phyloP scores from a whole-genome alignment of 768 basidiomycete species.

The Tephrocybe sp. region DNA sequence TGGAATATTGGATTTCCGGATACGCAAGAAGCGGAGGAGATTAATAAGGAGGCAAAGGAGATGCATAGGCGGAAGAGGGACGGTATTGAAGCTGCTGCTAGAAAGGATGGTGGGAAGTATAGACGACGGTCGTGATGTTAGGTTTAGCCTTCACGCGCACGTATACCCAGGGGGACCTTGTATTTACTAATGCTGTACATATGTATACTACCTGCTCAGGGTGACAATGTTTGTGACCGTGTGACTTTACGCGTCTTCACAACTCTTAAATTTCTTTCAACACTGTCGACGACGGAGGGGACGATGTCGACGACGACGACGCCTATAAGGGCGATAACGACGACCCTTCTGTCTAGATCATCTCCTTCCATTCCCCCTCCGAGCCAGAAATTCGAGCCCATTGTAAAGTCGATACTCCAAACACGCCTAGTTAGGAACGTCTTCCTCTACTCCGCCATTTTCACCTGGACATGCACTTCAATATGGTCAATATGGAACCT shows the following conservation, averaged over 20 bases:
- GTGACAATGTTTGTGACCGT: background rate
- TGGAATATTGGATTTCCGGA: conserved; percentile 90
- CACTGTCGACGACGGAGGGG: conserved; percentile 6
- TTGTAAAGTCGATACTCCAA: conserved; percentile 57
- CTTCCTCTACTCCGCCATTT: conserved; percentile 46
- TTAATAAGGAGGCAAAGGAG: conserved; percentile 69
- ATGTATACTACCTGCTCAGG: background rate
- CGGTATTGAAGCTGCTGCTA: conserved; percentile 57
- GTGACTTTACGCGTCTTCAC: conserved; percentile 10
- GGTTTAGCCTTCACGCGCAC: too few species aligned
- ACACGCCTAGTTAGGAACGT: conserved; percentile 56
- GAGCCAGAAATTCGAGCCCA: conserved; percentile 59
- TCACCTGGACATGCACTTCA: conserved; percentile 41
- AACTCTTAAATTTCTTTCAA: conserved; percentile 1
- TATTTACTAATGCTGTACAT: too few species aligned
- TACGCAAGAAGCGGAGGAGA: conserved; percentile 76
- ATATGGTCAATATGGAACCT: conserved; percentile 42
- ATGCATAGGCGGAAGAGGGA: conserved; percentile 69
- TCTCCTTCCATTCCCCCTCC: conserved; percentile 57
- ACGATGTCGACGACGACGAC: conserved; percentile 26
- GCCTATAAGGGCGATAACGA: conserved; percentile 49
- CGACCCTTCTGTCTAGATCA: conserved; percentile 42
- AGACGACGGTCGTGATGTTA: conserved; percentile 24
- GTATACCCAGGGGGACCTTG: too few species aligned
- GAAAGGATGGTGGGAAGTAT: conserved; percentile 41